Percentiles rank a stretch among this genome's conserved stretches.
Conservation (phyloP, 805 yeast genomes). For the Candida schatavii region DNA sequence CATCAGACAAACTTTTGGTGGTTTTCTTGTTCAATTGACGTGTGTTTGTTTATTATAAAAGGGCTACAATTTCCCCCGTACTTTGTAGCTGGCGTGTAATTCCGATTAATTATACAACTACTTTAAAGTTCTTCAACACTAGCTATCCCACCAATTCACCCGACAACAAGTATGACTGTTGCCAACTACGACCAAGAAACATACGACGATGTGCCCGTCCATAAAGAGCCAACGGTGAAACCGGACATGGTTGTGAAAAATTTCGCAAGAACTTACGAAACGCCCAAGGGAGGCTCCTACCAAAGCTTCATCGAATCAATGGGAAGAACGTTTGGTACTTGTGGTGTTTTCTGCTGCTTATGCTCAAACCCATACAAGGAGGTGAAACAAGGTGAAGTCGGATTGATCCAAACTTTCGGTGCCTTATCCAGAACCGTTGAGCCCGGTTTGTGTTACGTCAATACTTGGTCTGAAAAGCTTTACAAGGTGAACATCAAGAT, state of each 20-base stretch:
- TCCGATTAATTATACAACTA: not conserved
- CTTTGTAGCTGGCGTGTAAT: not conserved
- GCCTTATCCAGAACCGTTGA: constrained; percentile 62
- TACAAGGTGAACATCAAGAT: constrained; percentile 51
- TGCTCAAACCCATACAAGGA: constrained; percentile 59
- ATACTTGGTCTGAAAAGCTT: constrained; percentile 60
- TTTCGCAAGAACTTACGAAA: constrained; percentile 40
- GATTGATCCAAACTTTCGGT: constrained; percentile 65
- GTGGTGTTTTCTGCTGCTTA: constrained; percentile 55
- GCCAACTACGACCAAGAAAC: not conserved
- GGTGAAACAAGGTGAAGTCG: constrained; percentile 67
- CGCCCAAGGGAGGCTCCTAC: constrained; percentile 40
- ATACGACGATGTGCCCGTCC: constrained; percentile 3
- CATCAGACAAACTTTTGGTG: too few species aligned
- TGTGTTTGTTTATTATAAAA: too few species aligned
- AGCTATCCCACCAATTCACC: not conserved
- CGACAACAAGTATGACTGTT: not conserved
- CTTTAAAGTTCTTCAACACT: not conserved
- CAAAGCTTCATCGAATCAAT: constrained; percentile 35
- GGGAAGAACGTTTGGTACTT: constrained; percentile 50
- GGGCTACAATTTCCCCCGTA: too few species aligned
- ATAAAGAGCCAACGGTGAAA: constrained; percentile 22
- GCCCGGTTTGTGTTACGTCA: constrained; percentile 65
- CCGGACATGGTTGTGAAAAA: constrained; percentile 42
- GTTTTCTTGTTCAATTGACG: too few species aligned